A percentile compares a stretch with the other conserved stretches of the same genome.
These are phyloP conservation scores for Plasmodium coatneyi DNA, from an alignment of 169 alveolate genomes.

Conservation along the genomic window DNA sequence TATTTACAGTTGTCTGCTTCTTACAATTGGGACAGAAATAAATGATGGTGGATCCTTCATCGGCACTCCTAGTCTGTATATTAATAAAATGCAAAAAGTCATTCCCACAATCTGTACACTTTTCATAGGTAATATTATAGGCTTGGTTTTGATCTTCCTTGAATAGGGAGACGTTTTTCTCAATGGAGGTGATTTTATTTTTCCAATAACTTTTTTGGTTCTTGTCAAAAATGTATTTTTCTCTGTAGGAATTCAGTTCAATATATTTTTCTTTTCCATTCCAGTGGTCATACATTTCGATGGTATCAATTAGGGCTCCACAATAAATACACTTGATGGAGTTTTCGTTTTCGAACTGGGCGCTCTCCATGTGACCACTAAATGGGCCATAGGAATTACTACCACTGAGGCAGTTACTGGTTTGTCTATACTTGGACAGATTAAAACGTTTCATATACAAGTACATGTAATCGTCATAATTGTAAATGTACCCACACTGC, in stretches of 20 bases:
- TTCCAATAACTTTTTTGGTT: constrained; percentile 84
- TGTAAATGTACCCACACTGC: constrained; percentile 63
- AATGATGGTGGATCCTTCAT: constrained; percentile 91
- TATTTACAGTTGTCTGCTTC: constrained; percentile 86
- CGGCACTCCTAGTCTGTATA: constrained; percentile 92
- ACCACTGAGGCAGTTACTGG: not conserved
- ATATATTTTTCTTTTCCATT: constrained; percentile 48
- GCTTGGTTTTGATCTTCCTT: constrained; percentile 63
- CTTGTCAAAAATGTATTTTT: constrained; percentile 80
- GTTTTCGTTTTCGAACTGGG: not conserved
- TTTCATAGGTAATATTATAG: constrained; percentile 83
- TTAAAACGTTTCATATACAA: constrained; percentile 36
- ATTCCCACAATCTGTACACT: constrained; percentile 88
- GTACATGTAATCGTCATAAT: constrained; percentile 67
- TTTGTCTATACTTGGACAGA: not conserved
- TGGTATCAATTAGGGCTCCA: constrained; percentile 20
- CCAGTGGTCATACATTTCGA: constrained; percentile 23
- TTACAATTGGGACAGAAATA: constrained; percentile 88
- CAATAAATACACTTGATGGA: constrained; percentile 65
- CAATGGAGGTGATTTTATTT: constrained; percentile 68
- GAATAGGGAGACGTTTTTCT: constrained; percentile 47
- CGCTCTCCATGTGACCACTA: not conserved
- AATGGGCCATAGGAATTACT: not conserved
- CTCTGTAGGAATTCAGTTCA: constrained; percentile 81
- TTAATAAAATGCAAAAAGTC: constrained; percentile 86